A percentile compares a stretch with the other conserved stretches of the same genome.
Evolutionary conservation across 2,329 filamentous ascomycete species (phyloP).

Genomic region (Pseudocercospora macadamiae): DNA sequence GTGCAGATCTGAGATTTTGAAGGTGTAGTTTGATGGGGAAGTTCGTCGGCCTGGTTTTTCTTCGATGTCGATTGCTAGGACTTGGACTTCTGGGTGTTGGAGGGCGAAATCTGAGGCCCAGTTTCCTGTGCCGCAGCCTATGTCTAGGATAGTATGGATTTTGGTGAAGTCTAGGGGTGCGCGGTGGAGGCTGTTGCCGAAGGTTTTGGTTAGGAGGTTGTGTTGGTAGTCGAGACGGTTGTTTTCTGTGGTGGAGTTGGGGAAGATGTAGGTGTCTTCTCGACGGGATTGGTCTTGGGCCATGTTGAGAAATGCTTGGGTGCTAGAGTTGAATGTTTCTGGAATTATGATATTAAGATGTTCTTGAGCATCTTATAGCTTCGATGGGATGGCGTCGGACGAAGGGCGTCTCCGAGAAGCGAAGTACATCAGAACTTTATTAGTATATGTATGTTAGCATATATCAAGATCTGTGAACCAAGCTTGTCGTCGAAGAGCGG

Average conservation of each 20-base stretch:
- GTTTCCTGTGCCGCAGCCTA: constrained; percentile 11
- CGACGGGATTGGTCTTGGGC: neutral
- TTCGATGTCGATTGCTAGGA: constrained; percentile 1
- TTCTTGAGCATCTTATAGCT: too few species aligned
- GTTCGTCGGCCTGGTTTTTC: neutral
- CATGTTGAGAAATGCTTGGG: too few species aligned
- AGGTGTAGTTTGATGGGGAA: neutral
- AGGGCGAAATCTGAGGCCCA: constrained; percentile 8
- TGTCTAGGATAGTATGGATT: constrained; percentile 2
- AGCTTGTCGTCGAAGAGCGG: too few species aligned
- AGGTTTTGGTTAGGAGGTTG: constrained; percentile 3
- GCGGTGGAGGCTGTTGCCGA: constrained; percentile 4
- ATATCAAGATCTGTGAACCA: too few species aligned
- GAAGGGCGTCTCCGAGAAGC: too few species aligned
- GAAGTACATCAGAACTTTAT: neutral
- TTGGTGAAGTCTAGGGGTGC: neutral
- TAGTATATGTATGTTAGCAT: too few species aligned
- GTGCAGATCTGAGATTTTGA: neutral
- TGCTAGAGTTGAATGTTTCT: too few species aligned
- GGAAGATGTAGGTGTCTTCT: constrained; percentile 2
- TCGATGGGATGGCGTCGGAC: too few species aligned
- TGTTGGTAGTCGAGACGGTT: constrained; percentile 12
- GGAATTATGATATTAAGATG: too few species aligned
- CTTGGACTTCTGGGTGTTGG: neutral
- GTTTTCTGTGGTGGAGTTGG: constrained; percentile 1